A percentile compares a stretch with the other conserved stretches of the same genome.
phyloP scores from a whole-genome alignment of 768 basidiomycete genomes.

The Mycena alexandri region DNA sequence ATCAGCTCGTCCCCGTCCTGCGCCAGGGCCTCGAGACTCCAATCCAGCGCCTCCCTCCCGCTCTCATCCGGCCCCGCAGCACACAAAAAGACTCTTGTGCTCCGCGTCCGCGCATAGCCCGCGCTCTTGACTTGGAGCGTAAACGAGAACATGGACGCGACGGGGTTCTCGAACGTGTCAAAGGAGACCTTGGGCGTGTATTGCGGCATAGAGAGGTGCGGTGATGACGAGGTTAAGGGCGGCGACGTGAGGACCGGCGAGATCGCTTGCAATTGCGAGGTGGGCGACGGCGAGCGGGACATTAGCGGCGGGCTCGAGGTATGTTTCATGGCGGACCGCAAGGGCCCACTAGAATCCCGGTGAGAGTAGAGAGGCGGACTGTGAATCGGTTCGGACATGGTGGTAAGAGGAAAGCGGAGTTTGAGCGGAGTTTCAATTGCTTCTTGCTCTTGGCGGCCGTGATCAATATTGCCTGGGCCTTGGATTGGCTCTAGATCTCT shows the following conservation, averaged over 20 bases:
- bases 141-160: slow-evolving; percentile 88
- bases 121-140: slow-evolving; percentile 88
- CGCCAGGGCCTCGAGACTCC: slow-evolving; percentile 87
- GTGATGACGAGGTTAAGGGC: slow-evolving; percentile 31
- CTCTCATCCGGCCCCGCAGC: slow-evolving; percentile 92
- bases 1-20: slow-evolving; percentile 95
- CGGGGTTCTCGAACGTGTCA: slow-evolving; percentile 88
- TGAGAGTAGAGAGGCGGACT: slow-evolving; percentile 26
- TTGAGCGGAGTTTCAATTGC: no score
- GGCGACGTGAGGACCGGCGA: slow-evolving; percentile 37
- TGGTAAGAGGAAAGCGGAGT: not conserved
- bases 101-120: slow-evolving; percentile 79
- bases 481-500: no score
- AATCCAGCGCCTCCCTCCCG: slow-evolving; percentile 89
- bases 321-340: slow-evolving; percentile 71
- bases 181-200: slow-evolving; percentile 85
- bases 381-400: slow-evolving; percentile 25
- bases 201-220: slow-evolving; percentile 38
- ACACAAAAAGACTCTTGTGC: slow-evolving; percentile 90
- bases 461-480: no score
- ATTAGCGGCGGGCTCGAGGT: slow-evolving; percentile 48
- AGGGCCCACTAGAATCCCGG: slow-evolving; percentile 40
- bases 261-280: slow-evolving; percentile 31
- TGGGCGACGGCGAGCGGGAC: slow-evolving; percentile 34
- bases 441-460: no score